Conservation (phyloP, 805 yeast genomes). For the Wickerhamomyces subpelliculosus region DNA sequence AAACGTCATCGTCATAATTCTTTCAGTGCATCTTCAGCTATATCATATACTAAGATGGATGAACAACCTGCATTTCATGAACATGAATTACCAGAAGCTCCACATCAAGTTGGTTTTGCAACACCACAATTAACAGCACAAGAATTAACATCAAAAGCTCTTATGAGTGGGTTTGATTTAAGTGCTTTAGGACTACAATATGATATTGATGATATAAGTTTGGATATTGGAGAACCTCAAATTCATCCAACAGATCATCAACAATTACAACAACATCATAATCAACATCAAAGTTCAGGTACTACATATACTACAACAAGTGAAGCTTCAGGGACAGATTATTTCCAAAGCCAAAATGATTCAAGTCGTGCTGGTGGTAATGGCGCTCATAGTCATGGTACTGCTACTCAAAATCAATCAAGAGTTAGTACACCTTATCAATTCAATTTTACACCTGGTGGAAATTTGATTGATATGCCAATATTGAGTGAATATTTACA, state of each 20-base stretch:
- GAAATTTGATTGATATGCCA: slow-evolving; percentile 26
- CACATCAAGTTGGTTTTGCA: slow-evolving; percentile 71
- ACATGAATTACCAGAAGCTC: slow-evolving; percentile 33
- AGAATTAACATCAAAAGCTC: slow-evolving; percentile 29
- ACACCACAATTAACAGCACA: slow-evolving; percentile 67
- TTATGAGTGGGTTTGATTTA: slow-evolving; percentile 31
- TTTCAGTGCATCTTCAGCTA: slow-evolving; percentile 34
- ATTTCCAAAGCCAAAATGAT: background rate
- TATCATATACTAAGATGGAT: slow-evolving; percentile 24
- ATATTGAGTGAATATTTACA: slow-evolving; percentile 32
- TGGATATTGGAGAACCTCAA: slow-evolving; percentile 20
- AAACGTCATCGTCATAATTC: slow-evolving; percentile 35
- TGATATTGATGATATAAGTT: slow-evolving; percentile 16
- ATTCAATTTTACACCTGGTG: slow-evolving; percentile 18
- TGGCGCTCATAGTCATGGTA: background rate
- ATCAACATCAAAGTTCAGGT: background rate
- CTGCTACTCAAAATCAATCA: background rate
- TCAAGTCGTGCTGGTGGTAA: no score
- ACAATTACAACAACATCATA: no score
- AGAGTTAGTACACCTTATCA: slow-evolving; percentile 17
- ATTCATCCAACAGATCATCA: background rate
- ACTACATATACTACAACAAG: background rate
- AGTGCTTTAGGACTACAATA: slow-evolving; percentile 28
- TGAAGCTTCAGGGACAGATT: background rate
- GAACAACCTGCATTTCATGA: background rate